Base-by-base conservation (phyloP, 2,329 filamentous ascomycete species). In the Trichoderma sp. region DNA sequence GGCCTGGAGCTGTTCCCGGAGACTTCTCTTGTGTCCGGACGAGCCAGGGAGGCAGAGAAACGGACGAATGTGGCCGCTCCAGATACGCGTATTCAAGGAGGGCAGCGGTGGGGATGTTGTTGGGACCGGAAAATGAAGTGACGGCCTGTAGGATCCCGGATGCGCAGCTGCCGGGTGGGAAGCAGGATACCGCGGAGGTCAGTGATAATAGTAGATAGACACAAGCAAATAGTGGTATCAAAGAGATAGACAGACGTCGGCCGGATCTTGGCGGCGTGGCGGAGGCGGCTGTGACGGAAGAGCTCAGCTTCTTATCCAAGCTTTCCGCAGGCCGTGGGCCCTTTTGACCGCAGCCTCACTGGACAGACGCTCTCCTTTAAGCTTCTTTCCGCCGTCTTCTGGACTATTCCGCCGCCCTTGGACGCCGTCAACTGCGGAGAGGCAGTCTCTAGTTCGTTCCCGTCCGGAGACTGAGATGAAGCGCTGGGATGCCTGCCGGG, bases 101-200 rank as follows among this genome's bases (percentile, higher is more conserved):
- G 64, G 64, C 28, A 26, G 54, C 30, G 64, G 64, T 66, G 64
- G 64, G 51, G 64, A 59, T 66, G 64, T 32, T 37, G 63, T 55
- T 54, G 52, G 61, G 30, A 26, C 54, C 54, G 30, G 51, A 54
- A 66, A 66, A 58, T 66, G 64, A 66, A 51, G 4, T 6, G 43
- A 39, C 37, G 58, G 64, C n/a, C 26, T 37, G 54, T 18, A 39
- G 30, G 30, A 51, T 26, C 52, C 64, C 64, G 52, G 39, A 43
- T 51, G 64, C 14, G 37, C 39, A 51, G 64, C 54, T 59, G 64
- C 54, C 64, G 39, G 26, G 28, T 21, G 30, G 54, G 28, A 66
- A n/a, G 37, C 63, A 59, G 32, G 28, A 51, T 58, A 54, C 39
- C 49, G 60, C 30, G 18, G 52, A 30, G 51, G 60, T 43, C 14